These are phyloP conservation scores for Parsonsia alboflavescens DNA, from an alignment of 257 asterid species.

Conservation along the genomic window DNA sequence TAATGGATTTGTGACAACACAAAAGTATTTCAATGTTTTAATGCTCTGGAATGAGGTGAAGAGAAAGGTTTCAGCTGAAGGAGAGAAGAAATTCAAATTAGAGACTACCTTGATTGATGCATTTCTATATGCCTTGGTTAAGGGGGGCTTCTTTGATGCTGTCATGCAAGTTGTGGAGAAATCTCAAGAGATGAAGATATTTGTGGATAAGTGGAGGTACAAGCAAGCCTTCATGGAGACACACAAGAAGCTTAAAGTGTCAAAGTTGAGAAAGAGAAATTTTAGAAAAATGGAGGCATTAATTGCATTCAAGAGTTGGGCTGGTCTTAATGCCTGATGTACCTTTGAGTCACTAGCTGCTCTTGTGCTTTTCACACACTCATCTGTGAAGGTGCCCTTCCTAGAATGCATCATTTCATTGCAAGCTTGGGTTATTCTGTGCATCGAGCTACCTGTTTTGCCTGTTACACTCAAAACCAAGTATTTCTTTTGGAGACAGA, in stretches of 20 bases:
- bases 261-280: conserved; percentile 68
- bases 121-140: conserved; percentile 77
- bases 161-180: conserved; percentile 93
- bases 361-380: background rate
- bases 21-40: conserved; percentile 71
- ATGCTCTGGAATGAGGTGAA: conserved; percentile 93
- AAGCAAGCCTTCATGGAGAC: conserved; percentile 98
- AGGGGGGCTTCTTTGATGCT: conserved; percentile 95
- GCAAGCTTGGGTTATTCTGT: background rate
- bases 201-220: conserved; percentile 92
- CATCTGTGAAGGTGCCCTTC: background rate
- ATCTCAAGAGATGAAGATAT: conserved; percentile 65
- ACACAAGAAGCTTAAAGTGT: conserved; percentile 77
- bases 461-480: background rate
- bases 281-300: conserved; percentile 68
- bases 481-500: background rate
- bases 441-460: background rate
- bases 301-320: conserved; percentile 93
- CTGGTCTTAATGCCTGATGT: conserved; percentile 67
- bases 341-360: conserved; percentile 5
- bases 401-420: background rate
- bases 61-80: conserved; percentile 51
- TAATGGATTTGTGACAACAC: conserved; percentile 60
- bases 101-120: conserved; percentile 69
- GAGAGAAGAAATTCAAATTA: conserved; percentile 42